phyloP scores from a whole-genome alignment of 805 yeast species.

The Teunomyces lycoperdinae region DNA sequence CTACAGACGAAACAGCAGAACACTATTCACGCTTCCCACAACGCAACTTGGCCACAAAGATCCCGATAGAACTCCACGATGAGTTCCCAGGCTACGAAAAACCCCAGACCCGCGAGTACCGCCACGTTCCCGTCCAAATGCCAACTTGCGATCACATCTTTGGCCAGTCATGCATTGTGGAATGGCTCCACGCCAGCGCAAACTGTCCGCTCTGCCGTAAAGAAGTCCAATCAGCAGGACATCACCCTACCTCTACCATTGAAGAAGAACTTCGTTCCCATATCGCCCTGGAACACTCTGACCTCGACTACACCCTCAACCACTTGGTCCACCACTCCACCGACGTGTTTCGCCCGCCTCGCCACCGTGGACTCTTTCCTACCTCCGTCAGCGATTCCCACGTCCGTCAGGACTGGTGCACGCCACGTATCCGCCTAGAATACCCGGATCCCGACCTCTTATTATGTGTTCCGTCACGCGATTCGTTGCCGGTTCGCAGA shows the following conservation, averaged over 20 bases:
- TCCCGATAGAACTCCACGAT: conserved; percentile 18
- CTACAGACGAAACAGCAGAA: conserved; percentile 24
- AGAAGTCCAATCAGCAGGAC: conserved; percentile 25
- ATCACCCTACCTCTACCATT: conserved; percentile 13
- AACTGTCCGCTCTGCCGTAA: conserved; percentile 43
- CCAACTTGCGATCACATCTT: conserved; percentile 42
- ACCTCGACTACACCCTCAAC: conserved; percentile 16
- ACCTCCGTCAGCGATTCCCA: conserved; percentile 40
- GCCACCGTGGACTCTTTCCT: conserved; percentile 31
- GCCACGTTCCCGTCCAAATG: conserved; percentile 38
- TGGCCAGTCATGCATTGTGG: conserved; percentile 40
- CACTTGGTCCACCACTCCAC: conserved; percentile 31
- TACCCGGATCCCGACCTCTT: conserved; percentile 25
- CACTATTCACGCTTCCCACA: conserved; percentile 27
- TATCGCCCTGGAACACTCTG: conserved; percentile 14
- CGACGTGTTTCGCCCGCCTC: conserved; percentile 36
- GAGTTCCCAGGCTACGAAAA: conserved; percentile 25
- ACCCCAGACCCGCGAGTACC: conserved; percentile 11
- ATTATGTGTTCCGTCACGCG: conserved; percentile 21
- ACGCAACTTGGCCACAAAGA: conserved; percentile 19
- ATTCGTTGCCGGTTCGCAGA: background rate
- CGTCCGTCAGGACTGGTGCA: conserved; percentile 34
- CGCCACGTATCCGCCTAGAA: conserved; percentile 16
- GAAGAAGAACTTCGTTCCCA: conserved; percentile 7
- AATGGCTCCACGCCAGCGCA: conserved; percentile 38